Base-by-base conservation (phyloP, 805 yeast genomes). In the Metschnikowia orientalis region DNA sequence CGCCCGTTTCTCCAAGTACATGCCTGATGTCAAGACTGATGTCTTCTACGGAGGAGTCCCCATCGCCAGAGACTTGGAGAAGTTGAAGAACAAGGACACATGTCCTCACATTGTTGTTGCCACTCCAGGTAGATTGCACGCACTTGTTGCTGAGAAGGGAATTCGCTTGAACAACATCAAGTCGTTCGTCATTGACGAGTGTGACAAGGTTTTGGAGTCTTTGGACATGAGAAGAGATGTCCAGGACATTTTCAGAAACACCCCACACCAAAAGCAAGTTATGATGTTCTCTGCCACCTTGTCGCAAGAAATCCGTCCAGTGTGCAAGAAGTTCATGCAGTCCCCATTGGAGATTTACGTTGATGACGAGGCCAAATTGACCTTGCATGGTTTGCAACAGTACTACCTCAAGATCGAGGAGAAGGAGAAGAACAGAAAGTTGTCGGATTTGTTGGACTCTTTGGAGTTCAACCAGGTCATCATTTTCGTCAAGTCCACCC, bases 261-360 rank as follows among this genome's bases (percentile, higher is more conserved):
- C 98, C 32, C 98, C 98, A 47, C 95, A 85, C 67, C 95, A 90
- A 62, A 90, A 90, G 68, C 98, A 90, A 71, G 97, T 92, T 37
- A 89, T 92, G 97, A 90, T 90, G 96, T 90, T 90, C 66, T 84
- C 95, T 41, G 98, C 98, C 47, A 90, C 98, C 36, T 74, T 90
- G 52, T 79, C 95, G 29, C 85, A 77, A 58, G 97, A 90, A 58
- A 87, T 90, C 55, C 84, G 95, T 64, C 96, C 96, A 42, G 79
- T 92, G 39, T 90, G 97, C 73, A 90, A 89, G 73, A 88, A 90
- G 70, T 90, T 92, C 71, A 85, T 92, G 89, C 95, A 90, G 69
- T 88, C 85, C 53, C 97, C 98, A 47, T 75, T 92, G 62, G 98
- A 90, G 71, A 87, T 90, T 50, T 90, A 83, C 57, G 97, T 90